Conservation (phyloP, 768 basidiomycete genomes). For the Lentinula edodes region DNA sequence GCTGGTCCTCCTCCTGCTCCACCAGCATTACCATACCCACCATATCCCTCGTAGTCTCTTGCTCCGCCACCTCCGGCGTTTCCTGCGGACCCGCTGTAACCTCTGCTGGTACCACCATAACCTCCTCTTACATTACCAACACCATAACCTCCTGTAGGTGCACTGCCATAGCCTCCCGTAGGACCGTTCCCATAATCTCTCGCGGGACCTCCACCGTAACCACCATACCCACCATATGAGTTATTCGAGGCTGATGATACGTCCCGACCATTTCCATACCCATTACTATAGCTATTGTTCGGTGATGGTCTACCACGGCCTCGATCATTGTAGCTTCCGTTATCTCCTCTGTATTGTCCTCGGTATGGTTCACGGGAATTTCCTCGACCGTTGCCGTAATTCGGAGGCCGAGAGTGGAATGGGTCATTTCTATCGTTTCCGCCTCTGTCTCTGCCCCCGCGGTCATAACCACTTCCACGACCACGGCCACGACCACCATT, state of each 20-base stretch:
- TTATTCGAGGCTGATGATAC: conserved; percentile 17
- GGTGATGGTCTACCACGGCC: conserved; percentile 15
- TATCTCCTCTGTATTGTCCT: conserved; percentile 18
- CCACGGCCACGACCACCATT: conserved; percentile 46
- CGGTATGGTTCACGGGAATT: conserved; percentile 20
- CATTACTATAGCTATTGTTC: conserved; percentile 18
- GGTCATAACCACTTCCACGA: conserved; percentile 36
- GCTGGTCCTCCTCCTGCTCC: conserved; percentile 25
- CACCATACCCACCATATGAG: conserved; percentile 24
- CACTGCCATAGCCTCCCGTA: not conserved
- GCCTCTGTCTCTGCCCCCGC: conserved; percentile 26
- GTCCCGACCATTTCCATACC: conserved; percentile 25
- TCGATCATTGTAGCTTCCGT: conserved; percentile 23
- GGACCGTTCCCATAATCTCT: not conserved
- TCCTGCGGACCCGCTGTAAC: conserved; percentile 4
- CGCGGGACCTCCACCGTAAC: conserved; percentile 21
- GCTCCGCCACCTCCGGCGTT: not conserved
- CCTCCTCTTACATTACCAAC: not conserved
- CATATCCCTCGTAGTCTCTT: conserved; percentile 16
- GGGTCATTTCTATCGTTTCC: conserved; percentile 34
- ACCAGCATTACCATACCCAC: conserved; percentile 15
- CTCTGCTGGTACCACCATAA: conserved; percentile 13
- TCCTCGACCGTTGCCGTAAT: conserved; percentile 26
- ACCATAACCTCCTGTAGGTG: not conserved
- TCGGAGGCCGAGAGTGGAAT: conserved; percentile 37